Conservation (phyloP, 306 rosid genomes). For the Vicia villosa region DNA sequence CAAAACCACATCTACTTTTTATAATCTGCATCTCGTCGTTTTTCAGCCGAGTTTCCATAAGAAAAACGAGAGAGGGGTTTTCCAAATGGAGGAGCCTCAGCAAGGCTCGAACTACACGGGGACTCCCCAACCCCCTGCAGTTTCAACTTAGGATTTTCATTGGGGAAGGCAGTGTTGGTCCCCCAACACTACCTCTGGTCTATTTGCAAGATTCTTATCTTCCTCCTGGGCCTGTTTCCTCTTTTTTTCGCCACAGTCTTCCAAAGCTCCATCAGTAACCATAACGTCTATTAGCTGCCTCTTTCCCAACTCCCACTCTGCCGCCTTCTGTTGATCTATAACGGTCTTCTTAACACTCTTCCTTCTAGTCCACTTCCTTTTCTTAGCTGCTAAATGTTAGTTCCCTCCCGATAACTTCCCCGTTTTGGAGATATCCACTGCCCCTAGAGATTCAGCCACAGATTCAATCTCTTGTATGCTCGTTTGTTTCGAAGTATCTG, state of each 20-base stretch:
- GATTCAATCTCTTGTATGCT: not conserved
- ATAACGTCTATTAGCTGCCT: too few relatives aligned
- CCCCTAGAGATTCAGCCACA: not conserved
- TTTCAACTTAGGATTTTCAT: not conserved
- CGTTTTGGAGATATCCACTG: not conserved
- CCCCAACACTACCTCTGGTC: not conserved
- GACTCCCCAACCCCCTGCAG: not conserved
- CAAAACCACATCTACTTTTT: not conserved
- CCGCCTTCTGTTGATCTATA: too few relatives aligned
- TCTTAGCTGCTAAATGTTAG: too few relatives aligned
- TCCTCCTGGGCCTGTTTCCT: too few relatives aligned
- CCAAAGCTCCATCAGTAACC: not conserved
- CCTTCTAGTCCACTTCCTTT: too few relatives aligned
- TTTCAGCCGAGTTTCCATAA: not conserved
- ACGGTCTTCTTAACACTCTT: too few relatives aligned
- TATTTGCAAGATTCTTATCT: too few relatives aligned
- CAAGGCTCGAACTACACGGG: not conserved
- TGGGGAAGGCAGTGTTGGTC: not conserved
- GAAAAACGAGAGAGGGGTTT: not conserved
- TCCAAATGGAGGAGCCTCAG: not conserved
- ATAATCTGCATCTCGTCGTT: not conserved
- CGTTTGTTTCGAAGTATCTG: accelerated
- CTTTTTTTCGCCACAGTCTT: not conserved
- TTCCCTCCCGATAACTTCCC: too few relatives aligned
- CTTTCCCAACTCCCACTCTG: not conserved